phyloP scores from a whole-genome alignment of 345 rosid species.

The Crucihimalaya himalaica region DNA sequence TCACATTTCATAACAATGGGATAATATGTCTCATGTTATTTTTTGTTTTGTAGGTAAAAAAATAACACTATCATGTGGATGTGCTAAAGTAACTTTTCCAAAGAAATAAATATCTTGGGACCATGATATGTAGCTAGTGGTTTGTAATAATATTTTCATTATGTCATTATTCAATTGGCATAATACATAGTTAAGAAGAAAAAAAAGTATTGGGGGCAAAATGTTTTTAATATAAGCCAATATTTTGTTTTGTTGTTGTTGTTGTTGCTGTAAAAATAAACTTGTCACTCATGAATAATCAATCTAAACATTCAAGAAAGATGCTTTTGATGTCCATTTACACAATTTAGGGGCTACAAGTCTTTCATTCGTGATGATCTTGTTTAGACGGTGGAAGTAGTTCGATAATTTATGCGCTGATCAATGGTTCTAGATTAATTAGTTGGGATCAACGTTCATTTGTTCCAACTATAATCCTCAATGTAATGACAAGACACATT shows the following conservation, averaged over 20 bases:
- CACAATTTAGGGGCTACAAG: neutral
- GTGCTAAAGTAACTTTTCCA: conserved; percentile 20
- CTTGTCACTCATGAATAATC: neutral
- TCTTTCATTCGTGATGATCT: neutral
- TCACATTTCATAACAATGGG: neutral
- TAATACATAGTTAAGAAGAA: neutral
- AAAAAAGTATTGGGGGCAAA: neutral
- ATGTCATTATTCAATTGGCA: neutral
- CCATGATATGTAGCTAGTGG: neutral
- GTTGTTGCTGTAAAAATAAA: neutral
- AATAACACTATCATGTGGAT: conserved; percentile 25
- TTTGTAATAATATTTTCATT: neutral
- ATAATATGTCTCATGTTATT: neutral
- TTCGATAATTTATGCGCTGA: neutral
- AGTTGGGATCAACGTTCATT: neutral
- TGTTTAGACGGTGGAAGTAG: neutral
- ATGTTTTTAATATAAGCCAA: conserved; percentile 1
- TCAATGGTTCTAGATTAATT: neutral
- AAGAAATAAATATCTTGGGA: conserved; percentile 4
- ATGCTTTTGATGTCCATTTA: neutral
- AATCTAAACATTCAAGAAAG: neutral
- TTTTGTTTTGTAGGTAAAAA: conserved; percentile 7
- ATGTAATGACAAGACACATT: neutral
- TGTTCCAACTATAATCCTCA: neutral
- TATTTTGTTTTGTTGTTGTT: neutral